Evolutionary conservation across 2,329 filamentous ascomycete species (phyloP).

Genomic region (Calonectria naviculata): DNA sequence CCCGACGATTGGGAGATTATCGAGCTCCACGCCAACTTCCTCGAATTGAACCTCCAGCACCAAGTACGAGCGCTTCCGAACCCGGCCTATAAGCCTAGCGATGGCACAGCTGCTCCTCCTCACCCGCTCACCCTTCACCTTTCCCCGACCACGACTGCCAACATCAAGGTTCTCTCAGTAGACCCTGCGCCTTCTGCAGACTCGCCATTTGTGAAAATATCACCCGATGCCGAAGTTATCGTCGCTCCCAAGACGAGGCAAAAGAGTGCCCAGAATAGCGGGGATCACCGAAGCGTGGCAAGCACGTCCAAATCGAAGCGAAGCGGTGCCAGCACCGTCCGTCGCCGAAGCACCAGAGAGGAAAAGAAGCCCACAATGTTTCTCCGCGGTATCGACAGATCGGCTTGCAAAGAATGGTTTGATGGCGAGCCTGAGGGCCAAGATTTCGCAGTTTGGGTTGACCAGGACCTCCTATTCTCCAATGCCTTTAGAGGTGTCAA

Average conservation of each 20-base stretch:
- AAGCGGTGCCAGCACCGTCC: slow-evolving; percentile 80
- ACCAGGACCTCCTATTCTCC: slow-evolving; percentile 78
- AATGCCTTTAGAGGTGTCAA: slow-evolving; percentile 80
- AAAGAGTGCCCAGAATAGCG: slow-evolving; percentile 72
- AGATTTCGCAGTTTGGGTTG: slow-evolving; percentile 84
- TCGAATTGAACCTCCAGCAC: slow-evolving; percentile 91
- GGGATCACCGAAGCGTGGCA: slow-evolving; percentile 82
- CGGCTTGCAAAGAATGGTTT: slow-evolving; percentile 80
- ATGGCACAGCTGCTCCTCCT: slow-evolving; percentile 62
- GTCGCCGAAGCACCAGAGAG: slow-evolving; percentile 68
- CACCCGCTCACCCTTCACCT: slow-evolving; percentile 93
- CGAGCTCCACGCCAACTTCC: slow-evolving; percentile 93
- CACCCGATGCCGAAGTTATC: slow-evolving; percentile 94
- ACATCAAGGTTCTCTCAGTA: slow-evolving; percentile 87
- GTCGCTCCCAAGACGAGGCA: slow-evolving; percentile 92
- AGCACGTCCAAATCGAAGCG: slow-evolving; percentile 84
- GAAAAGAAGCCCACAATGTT: slow-evolving; percentile 77
- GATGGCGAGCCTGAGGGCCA: slow-evolving; percentile 70
- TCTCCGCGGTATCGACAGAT: slow-evolving; percentile 81
- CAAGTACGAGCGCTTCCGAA: slow-evolving; percentile 96
- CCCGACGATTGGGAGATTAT: slow-evolving; percentile 99
- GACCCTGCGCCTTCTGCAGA: slow-evolving; percentile 76
- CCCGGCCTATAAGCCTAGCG: slow-evolving; percentile 70
- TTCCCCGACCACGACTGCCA: slow-evolving; percentile 94
- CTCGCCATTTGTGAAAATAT: slow-evolving; percentile 88